Evolutionary conservation across 257 asterid species (phyloP), one percentile per base, ranked within the genome.

Genomic region (Scutellaria galericulata): DNA sequence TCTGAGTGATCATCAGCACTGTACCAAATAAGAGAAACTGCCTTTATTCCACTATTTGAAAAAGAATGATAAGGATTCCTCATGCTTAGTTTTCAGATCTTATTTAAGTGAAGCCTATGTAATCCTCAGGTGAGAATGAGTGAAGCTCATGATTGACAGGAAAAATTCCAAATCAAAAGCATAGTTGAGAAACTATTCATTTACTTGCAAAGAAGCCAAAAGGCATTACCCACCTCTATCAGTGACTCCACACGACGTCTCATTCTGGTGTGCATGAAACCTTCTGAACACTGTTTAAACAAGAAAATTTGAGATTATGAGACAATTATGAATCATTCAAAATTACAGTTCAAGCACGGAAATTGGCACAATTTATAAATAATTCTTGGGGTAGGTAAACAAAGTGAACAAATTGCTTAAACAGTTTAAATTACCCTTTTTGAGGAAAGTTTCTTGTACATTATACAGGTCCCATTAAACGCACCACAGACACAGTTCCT

Each of bases 181-280:
- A 5, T 8, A 59, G 42, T 11, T 45, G 40, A 46, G 37, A 31
- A 31, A 31, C 37, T 31, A 31, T 31, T 31, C 0, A 31, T 1
- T 31, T 31, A 31, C 10, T 50, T 45, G 12, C 60, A 18, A 69
- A 6, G 51, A 40, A 66, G 58, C 69, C 54, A 78, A 77, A 66
- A 41, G 41, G 50, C 51, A 79, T 14, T 42, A 56, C 81, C 70
- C 75, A 91, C 98, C 94, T 86, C 90, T 85, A 93, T 93, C 74
- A 89, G 71, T 55, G 97, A 86, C 70, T 94, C 97, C 66, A 94
- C 98, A 64, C 94, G 91, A 22, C 97, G 94, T 80, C 98, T 86
- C 98, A 94, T 91, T 77, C 98, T 88, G 58, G 98, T 91, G 74
- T 94, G 98, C 98, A 91, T 91, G 88, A 94, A 94, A 76, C 95